These are phyloP conservation scores for Astrephomene gubernaculifera DNA, from an alignment of 139 green algal species.

Conservation along the genomic window DNA sequence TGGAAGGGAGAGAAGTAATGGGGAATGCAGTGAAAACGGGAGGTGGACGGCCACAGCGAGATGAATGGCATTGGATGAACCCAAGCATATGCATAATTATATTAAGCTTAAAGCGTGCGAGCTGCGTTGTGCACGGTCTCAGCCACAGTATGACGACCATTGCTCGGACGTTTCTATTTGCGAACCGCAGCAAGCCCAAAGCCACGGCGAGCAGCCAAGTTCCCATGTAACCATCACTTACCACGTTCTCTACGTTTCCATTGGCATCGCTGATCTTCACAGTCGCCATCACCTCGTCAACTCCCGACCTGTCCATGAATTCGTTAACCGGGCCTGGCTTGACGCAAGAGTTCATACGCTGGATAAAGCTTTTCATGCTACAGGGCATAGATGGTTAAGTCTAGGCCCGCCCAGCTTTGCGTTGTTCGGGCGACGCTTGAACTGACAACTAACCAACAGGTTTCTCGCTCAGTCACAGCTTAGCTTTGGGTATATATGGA, in stretches of 20 bases:
- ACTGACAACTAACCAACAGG: neutral
- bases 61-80: too few species aligned
- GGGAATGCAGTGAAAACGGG: neutral
- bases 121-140: too few species aligned
- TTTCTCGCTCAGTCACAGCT: too few species aligned
- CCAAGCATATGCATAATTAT: too few species aligned
- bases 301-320: neutral
- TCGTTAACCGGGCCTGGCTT: slow-evolving; percentile 27
- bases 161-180: too few species aligned
- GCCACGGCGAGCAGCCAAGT: too few species aligned
- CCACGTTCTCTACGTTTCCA: neutral
- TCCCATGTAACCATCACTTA: too few species aligned
- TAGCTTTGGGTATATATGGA: too few species aligned
- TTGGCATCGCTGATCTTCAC: slow-evolving; percentile 9
- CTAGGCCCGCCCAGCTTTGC: neutral
- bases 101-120: too few species aligned
- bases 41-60: neutral
- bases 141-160: too few species aligned
- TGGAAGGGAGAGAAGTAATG: too few species aligned
- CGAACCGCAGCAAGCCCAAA: too few species aligned
- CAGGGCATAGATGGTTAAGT: neutral
- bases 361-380: slow-evolving; percentile 37
- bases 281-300: slow-evolving; percentile 31
- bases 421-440: neutral
- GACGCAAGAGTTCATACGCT: slow-evolving; percentile 23